Base-by-base conservation (phyloP, 225 moss, liverwort and hornwort genomes). In the Polytrichum formosum region DNA sequence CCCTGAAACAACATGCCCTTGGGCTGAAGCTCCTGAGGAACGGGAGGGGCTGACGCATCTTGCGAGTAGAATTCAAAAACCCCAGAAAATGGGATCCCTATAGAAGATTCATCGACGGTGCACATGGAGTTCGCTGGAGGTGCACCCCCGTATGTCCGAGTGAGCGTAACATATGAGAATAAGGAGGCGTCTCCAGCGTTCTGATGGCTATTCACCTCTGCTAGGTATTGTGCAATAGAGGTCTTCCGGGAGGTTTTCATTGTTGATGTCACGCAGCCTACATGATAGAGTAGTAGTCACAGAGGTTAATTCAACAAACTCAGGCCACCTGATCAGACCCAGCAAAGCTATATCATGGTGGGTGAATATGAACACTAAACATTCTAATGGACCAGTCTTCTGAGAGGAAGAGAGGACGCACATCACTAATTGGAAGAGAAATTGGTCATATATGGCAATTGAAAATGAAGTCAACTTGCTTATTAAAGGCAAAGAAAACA, bases 141-240 rank as follows among this genome's bases (percentile, higher is more conserved):
- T 6, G 21, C 6, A 6, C 70, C 70, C 37, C 61, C 61, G 0
- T 61, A 22, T 9, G 70, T 19, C 13, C 62, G 21, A 21, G 61
- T 30, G 60, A 60, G 61, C 28, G 22, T 61, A 26, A 71, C 35
- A 26, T 71, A 71, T 6, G 70, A 71, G 1, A 71, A 33, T 25
- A 21, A 19, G n/a, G 70, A 60, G 22, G 70, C 46, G 29, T 31
- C 70, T 61, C 70, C 70, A 23, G 5, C 2, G 22, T 25, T 10
- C 21, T 61, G 33, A 31, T 71, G 70, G 35, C 31, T 16, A 18
- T n/a, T 62, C 25, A 33, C 70, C 59, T 71, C 31, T 33, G 16
- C 20, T 16, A 62, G 7, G 26, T 4, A 37, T 26, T 30, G 18
- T 26, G 70, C 30, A 10, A 61, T 18, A 21, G 30, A 16, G 5